Evolutionary conservation across 2,329 filamentous ascomycete genomes (phyloP).

Genomic region (Ascochyta pisi): DNA sequence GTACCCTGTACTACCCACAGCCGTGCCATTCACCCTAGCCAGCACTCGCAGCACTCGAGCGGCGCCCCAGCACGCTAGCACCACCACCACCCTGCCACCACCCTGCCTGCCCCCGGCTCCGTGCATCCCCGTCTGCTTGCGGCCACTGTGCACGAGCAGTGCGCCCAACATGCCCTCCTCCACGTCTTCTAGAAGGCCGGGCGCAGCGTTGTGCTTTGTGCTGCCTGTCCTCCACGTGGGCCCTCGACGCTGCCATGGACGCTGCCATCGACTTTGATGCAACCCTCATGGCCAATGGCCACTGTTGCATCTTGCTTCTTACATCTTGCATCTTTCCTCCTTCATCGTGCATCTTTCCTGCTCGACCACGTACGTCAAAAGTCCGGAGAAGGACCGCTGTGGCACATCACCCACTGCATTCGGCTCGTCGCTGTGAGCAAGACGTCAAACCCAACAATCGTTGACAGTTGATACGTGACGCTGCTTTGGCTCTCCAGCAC

Average conservation of each 20-base stretch:
- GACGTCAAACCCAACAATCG: not conserved
- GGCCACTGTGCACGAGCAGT: slow-evolving; percentile 6
- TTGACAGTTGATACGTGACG: not conserved
- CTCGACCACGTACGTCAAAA: slow-evolving; percentile 13
- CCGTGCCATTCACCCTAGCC: slow-evolving; percentile 7
- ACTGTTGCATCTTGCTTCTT: slow-evolving; percentile 1
- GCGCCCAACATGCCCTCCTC: not conserved
- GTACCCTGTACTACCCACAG: slow-evolving; percentile 4
- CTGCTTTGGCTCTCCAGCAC: not conserved
- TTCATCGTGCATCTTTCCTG: too few species aligned
- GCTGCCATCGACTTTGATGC: not conserved
- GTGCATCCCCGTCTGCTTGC: slow-evolving; percentile 13
- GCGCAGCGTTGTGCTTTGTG: slow-evolving; percentile 10
- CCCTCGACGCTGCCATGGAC: too few species aligned
- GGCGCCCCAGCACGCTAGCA: too few species aligned
- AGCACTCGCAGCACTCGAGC: too few species aligned
- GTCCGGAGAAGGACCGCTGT: slow-evolving; percentile 16
- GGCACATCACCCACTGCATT: slow-evolving; percentile 11
- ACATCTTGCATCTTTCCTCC: too few species aligned
- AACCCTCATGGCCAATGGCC: not conserved
- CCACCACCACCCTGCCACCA: too few species aligned
- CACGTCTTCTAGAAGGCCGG: slow-evolving; percentile 11
- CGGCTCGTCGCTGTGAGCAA: slow-evolving; percentile 8
- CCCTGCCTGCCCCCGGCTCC: not conserved
- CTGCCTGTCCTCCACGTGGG: slow-evolving; percentile 6